Evolutionary conservation across 2,329 filamentous ascomycete genomes (phyloP).

Genomic region (Pseudocercospora crystallina): DNA sequence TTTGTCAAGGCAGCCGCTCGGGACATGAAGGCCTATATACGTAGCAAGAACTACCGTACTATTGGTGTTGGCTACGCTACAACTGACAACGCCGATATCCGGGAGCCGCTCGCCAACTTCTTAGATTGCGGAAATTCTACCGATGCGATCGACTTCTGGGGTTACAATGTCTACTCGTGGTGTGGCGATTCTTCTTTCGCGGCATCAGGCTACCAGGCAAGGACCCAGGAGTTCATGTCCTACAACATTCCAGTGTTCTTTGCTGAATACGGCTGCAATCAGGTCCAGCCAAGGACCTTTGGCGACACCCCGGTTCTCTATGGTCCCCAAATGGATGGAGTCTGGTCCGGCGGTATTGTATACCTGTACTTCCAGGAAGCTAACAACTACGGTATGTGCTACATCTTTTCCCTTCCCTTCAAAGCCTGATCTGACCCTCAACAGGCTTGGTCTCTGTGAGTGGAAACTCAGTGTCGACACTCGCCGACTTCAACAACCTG

Average conservation of each 20-base stretch:
- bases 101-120: constrained; percentile 78
- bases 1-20: constrained; percentile 97
- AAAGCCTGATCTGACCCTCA: constrained; percentile 11
- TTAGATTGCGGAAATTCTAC: constrained; percentile 79
- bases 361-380: constrained; percentile 96
- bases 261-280: constrained; percentile 96
- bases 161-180: constrained; percentile 99
- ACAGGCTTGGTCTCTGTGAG: constrained; percentile 65
- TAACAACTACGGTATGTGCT: constrained; percentile 69
- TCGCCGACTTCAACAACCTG: constrained; percentile 73
- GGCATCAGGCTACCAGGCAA: constrained; percentile 74
- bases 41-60: constrained; percentile 68
- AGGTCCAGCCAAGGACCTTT: constrained; percentile 69
- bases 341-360: constrained; percentile 94
- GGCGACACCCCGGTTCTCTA: constrained; percentile 81
- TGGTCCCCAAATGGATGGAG: constrained; percentile 72
- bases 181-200: constrained; percentile 79
- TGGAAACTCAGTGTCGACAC: constrained; percentile 61
- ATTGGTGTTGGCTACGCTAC: constrained; percentile 93
- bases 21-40: constrained; percentile 93
- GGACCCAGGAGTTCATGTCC: constrained; percentile 79
- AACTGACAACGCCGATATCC: constrained; percentile 83
- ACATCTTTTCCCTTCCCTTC: not conserved
- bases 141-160: constrained; percentile 88
- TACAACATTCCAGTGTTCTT: constrained; percentile 97